Base-by-base conservation (phyloP, 768 basidiomycete species). In the Leucosporidium scottii region DNA sequence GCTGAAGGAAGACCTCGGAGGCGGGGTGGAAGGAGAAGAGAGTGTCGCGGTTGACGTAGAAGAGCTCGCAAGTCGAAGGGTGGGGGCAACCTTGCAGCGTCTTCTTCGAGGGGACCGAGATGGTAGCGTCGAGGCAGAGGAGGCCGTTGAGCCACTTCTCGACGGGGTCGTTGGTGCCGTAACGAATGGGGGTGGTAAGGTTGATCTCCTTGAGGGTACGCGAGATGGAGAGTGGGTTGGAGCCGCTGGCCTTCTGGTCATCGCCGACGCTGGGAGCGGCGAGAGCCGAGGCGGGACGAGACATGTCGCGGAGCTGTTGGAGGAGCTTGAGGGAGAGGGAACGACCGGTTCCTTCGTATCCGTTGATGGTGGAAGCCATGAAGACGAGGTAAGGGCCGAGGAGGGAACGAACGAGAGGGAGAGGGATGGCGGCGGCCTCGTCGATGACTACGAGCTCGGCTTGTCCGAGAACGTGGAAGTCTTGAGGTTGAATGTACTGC, bases 321-420 rank as follows among this genome's bases (percentile, higher is more conserved):
- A 99, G 89, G 65, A 99, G 88, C 79, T 99, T 99, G 68, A 99
- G 87, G 57, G 93, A 96, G 58, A 99, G 85, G 1, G 93, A 97
- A 31, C 96, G 90, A n/a, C 96, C 96, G 0, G 96, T 98, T 31
- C 96, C 96, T 83, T 98, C 96, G 79, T 99, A 99, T 50, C 96
- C 96, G 77, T 97, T 98, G 80, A 99, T 93, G 1, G 96, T 99
- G n/a, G 93, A 96, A 1, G 96, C 91, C 83, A 98, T 87, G 82
- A 98, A 98, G 60, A 98, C 93, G 47, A 98, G 89, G 79, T 98
- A 98, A 0, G 83, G 83, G 0, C 96, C 96, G 63, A 99, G 86
- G 70, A 99, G 88, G 74, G 91, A 91, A 64, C 89, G 86, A 23
- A 99, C 94, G 47, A 99, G 87, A 3, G 94, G 93, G 23, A 98